phyloP scores from a whole-genome alignment of 768 basidiomycete species.

The Cystobasidium onofrii region DNA sequence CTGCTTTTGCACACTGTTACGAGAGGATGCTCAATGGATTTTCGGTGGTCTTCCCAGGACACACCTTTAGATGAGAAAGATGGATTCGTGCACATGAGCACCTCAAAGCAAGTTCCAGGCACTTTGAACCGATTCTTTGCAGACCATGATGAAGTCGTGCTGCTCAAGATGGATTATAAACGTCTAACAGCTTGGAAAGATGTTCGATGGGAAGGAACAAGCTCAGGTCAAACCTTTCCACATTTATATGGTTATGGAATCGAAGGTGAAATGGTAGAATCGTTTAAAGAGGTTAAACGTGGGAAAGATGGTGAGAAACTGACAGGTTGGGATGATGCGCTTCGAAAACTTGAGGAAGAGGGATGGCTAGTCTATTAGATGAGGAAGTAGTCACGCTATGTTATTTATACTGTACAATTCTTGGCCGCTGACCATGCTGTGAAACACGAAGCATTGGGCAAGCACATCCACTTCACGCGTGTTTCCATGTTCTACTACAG shows the following conservation, averaged over 20 bases:
- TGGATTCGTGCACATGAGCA: slow-evolving; percentile 46
- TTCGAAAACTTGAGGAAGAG: slow-evolving; percentile 39
- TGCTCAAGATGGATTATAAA: slow-evolving; percentile 43
- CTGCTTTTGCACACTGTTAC: neutral
- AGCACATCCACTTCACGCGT: too few relatives aligned
- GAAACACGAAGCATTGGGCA: too few relatives aligned
- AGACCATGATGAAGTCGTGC: slow-evolving; percentile 41
- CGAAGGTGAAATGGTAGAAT: slow-evolving; percentile 46
- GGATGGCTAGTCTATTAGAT: slow-evolving; percentile 39
- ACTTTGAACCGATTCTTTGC: slow-evolving; percentile 46
- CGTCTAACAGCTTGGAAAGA: slow-evolving; percentile 43
- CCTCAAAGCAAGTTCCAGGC: slow-evolving; percentile 40
- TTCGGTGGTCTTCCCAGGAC: neutral
- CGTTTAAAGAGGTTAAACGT: slow-evolving; percentile 41
- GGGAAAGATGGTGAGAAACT: slow-evolving; percentile 32
- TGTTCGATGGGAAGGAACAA: slow-evolving; percentile 43
- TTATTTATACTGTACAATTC: neutral
- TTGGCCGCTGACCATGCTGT: neutral
- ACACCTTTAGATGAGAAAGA: slow-evolving; percentile 37
- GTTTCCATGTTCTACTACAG: too few relatives aligned
- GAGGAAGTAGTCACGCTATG: neutral
- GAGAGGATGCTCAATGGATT: neutral
- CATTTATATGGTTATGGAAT: slow-evolving; percentile 44
- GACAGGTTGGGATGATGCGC: slow-evolving; percentile 40
- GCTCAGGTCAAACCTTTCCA: slow-evolving; percentile 38